Percentiles rank a stretch among this genome's conserved stretches.
phyloP scores from a whole-genome alignment of 106 monocot species.

The Dendrobium huoshanense region DNA sequence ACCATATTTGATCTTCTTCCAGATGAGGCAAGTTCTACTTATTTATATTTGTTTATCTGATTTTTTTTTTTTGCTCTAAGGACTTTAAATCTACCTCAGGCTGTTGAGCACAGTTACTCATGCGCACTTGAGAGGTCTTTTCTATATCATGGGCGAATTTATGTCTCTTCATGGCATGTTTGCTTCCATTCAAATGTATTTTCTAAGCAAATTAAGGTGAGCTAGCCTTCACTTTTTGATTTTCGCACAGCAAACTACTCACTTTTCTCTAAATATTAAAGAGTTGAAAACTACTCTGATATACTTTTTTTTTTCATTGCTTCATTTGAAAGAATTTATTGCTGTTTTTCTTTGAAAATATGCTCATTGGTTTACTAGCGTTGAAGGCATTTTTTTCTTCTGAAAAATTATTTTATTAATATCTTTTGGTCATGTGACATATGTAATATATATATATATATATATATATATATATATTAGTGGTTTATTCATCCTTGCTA shows the following conservation, averaged over 20 bases:
- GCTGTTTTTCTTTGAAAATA: neutral
- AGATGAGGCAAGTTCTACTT: constrained; percentile 55
- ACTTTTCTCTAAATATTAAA: neutral
- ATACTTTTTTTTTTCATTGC: neutral
- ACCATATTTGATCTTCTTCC: constrained; percentile 85
- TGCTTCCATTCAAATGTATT: constrained; percentile 99
- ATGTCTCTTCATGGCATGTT: constrained; percentile 97
- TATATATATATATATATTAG: neutral
- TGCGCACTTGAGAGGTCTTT: constrained; percentile 99
- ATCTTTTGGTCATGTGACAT: neutral
- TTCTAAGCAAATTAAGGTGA: constrained; percentile 98
- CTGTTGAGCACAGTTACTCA: constrained; percentile 88
- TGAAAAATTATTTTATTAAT: neutral
- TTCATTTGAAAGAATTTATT: neutral
- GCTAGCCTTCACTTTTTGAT: constrained; percentile 2
- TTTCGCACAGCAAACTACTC: neutral
- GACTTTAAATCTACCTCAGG: constrained; percentile 36
- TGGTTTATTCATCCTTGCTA: neutral
- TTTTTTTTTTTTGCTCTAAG: neutral
- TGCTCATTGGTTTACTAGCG: neutral
- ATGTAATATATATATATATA: neutral
- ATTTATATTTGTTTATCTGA: neutral
- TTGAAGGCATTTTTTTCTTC: neutral
- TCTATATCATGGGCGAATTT: constrained; percentile 97
- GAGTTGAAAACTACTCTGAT: neutral